Evolutionary conservation across 371 early-diverging fungal species (phyloP), one percentile per base, ranked within the genome.

Genomic region (Smittium mucronatum): DNA sequence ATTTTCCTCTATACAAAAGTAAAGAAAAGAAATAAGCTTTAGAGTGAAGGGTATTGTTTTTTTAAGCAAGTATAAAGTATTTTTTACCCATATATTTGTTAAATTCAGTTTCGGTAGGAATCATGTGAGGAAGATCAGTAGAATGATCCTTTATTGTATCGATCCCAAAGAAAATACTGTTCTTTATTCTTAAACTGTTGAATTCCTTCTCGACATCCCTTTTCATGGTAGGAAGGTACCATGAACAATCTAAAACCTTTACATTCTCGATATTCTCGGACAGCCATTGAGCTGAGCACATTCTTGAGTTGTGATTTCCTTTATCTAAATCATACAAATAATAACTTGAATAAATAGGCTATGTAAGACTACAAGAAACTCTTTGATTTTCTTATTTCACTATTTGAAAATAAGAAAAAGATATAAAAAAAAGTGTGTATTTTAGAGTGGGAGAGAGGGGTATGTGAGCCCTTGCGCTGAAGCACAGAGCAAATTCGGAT

Each of bases 211-310:
- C 73, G 29, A 89, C 82, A 70, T 90, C 82, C 57, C 92, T 82
- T 32, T 84, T 81, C 29, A 82, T 66, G 28, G 83, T 83, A 15
- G 93, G 92, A 83, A 93, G 87, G 75, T 93, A 90, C 93, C 93
- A 95, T 2, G 92, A 91, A 59, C 90, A 89, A 76, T 95, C 95
- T 8, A 95, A 79, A 0, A 91, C 79, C 57, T 90, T 88, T 70
- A 90, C 84, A 0, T 74, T 75, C 57, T 78, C 71, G 32, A 83
- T 73, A 72, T 83, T 82, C 63, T 74, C 80, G 66, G 75, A 79
- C 47, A 87, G 80, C 77, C 84, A 86, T 1, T 76, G 59, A 31
- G 83, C 79, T 2, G 87, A 81, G 30, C 70, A 70, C 5, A 60
- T 64, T 31, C 30, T 64, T 36, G 64, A 47, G 21, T 47, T 47